Evolutionary conservation across 495 filamentous ascomycete genomes (phyloP).

Genomic region (Staphylotrichum tortipilum): DNA sequence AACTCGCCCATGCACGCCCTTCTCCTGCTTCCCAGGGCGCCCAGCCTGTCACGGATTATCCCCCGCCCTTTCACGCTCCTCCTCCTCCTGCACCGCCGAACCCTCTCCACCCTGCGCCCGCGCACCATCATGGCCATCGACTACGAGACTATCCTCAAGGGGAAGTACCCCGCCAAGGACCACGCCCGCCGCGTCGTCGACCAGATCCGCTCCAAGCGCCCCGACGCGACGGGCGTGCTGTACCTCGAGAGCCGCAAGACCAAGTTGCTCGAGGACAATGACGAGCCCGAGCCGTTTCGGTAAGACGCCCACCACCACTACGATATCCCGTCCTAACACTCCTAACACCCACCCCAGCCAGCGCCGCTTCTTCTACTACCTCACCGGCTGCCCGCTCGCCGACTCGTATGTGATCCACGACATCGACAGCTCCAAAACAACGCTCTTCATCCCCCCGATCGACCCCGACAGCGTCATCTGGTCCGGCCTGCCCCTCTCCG

Average conservation of each 20-base stretch:
- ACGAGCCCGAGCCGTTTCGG: slow-evolving; percentile 69
- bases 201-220: slow-evolving; percentile 54
- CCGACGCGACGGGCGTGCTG: slow-evolving; percentile 54
- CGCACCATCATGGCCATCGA: no score
- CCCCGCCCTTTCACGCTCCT: neutral
- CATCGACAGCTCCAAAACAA: slow-evolving; percentile 59
- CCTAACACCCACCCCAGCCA: slow-evolving; percentile 55
- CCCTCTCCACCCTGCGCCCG: neutral
- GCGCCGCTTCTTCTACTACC: slow-evolving; percentile 88
- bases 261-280: slow-evolving; percentile 71
- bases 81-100: neutral
- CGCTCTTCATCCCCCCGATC: slow-evolving; percentile 86
- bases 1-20: no score
- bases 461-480: slow-evolving; percentile 89
- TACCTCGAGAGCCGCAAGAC: slow-evolving; percentile 84
- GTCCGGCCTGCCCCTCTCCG: slow-evolving; percentile 76
- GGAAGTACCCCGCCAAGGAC: slow-evolving; percentile 91
- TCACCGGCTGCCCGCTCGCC: slow-evolving; percentile 75
- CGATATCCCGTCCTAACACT: slow-evolving; percentile 7
- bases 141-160: slow-evolving; percentile 37
- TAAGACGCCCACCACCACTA: slow-evolving; percentile 27
- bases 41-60: neutral
- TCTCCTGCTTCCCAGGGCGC: no score
- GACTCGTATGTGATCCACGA: slow-evolving; percentile 81
- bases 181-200: slow-evolving; percentile 78